Conservation (phyloP, 2,329 filamentous ascomycete species). For the Lachnellula subtilissima region DNA sequence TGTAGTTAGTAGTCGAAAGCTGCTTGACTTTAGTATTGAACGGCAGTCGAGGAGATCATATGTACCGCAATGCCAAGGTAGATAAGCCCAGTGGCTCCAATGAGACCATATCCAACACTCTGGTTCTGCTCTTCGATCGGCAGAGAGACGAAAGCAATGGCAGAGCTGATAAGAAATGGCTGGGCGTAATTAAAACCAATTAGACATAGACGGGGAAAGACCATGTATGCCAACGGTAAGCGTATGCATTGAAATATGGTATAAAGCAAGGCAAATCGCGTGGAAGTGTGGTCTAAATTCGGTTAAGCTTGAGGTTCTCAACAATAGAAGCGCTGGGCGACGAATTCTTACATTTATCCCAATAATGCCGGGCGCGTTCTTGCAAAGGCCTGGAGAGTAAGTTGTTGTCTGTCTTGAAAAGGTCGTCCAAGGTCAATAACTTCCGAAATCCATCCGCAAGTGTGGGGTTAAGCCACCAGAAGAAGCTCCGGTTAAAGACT, state of each 20-base stretch:
- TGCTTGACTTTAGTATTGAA: neutral
- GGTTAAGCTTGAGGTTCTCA: neutral
- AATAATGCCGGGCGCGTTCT: constrained; percentile 8
- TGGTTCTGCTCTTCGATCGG: constrained; percentile 1
- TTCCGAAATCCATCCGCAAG: constrained; percentile 31
- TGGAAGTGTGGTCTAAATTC: constrained; percentile 6
- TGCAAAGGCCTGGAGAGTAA: constrained; percentile 11
- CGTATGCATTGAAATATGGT: constrained; percentile 11
- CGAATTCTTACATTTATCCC: constrained; percentile 12
- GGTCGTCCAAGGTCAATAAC: constrained; percentile 29
- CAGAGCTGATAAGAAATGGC: constrained; percentile 19
- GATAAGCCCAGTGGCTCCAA: constrained; percentile 17
- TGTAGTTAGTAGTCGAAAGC: constrained; percentile 21
- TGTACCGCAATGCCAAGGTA: constrained; percentile 20
- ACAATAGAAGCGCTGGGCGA: neutral
- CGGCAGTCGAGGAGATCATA: neutral
- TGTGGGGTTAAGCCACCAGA: constrained; percentile 35
- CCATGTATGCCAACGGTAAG: constrained; percentile 11
- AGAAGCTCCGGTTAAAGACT: constrained; percentile 32
- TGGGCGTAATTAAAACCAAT: constrained; percentile 23
- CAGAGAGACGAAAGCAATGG: constrained; percentile 10
- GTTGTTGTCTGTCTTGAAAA: constrained; percentile 20
- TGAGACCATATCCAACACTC: constrained; percentile 21
- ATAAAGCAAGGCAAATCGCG: constrained; percentile 12
- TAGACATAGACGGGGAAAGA: constrained; percentile 22